Evolutionary conservation across 495 filamentous ascomycete species (phyloP), one percentile per base, ranked within the genome.

Genomic region (Penicillium longicatenatum): DNA sequence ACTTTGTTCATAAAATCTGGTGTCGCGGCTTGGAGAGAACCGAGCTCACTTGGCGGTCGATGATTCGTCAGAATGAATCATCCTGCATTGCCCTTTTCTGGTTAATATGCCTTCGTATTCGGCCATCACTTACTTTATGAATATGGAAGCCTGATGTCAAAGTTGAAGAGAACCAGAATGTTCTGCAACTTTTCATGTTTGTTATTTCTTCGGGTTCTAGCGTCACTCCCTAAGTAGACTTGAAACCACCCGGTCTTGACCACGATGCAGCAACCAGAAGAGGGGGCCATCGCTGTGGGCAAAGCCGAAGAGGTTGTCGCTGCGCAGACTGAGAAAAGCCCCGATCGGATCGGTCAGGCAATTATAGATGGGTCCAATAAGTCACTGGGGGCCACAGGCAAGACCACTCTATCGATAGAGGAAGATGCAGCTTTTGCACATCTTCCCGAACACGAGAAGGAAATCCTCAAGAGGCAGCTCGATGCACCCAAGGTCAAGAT

Each of bases 401-500:
- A 39, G 16, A 17, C 16, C 1, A 7, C 16, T 17, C 37, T 39
- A 7, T 39, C 37, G 14, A 39, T 39, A 39, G 50, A 53, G 17
- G 72, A 75, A 26, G 58, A 67, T 57, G 71, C 67, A 20, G 54
- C 73, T 54, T 72, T 67, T 51, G 70, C 69, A 14, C 75, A 78
- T 53, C 64, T 79, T 9, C 71, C 68, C 0, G 26, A 67, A 21
- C 69, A 85, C 62, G 90, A 96, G 65, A 79, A 79, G 51, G 76
- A 82, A 51, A 84, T 94, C 45, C 65, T 95, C 46, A 82, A 83
- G 69, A 77, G 76, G 59, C 91, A 97, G 70, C 75, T 97, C 47
- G 79, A 89, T 45, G 84, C 87, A 0, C 86, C 86, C n/a, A 75
- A 79, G 5, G 80, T 86, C 44, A 85, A 86, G 60, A 78, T 90